Percentiles rank a stretch among this genome's conserved stretches.
phyloP scores from a whole-genome alignment of 2,329 filamentous ascomycete species.

The Penicillium sp. region DNA sequence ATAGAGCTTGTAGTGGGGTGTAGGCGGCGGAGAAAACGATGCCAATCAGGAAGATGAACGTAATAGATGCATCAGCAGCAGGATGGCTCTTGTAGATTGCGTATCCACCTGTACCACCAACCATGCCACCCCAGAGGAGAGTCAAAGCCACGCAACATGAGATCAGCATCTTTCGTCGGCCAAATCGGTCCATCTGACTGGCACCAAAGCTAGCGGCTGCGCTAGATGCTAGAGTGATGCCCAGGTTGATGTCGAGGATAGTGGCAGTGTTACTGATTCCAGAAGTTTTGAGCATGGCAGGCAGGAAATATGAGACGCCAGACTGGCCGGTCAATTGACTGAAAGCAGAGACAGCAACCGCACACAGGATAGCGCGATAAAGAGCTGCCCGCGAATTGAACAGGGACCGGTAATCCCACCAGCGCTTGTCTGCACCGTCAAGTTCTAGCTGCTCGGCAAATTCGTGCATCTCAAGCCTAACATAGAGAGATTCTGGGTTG shows the following conservation, averaged over 20 bases:
- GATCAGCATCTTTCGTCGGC: conserved; percentile 1
- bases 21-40: conserved; percentile 2
- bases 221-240: not conserved
- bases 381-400: conserved; percentile 46
- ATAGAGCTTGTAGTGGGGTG: conserved; percentile 1
- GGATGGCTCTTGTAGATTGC: conserved; percentile 1
- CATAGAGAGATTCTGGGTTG: not conserved
- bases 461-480: not conserved
- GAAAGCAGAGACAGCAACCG: conserved; percentile 1
- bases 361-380: conserved; percentile 1
- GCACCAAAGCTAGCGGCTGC: not conserved
- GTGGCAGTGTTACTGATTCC: not conserved
- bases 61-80: not conserved
- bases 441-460: not conserved
- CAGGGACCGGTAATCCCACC: conserved; percentile 1
- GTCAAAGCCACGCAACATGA: not conserved
- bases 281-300: not conserved
- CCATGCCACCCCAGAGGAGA: conserved; percentile 1
- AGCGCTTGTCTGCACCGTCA: not conserved
- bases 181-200: conserved; percentile 1
- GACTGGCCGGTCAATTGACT: conserved; percentile 3
- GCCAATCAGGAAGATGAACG: not conserved
- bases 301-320: not conserved
- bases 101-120: not conserved
- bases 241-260: not conserved